Evolutionary conservation across 2,329 filamentous ascomycete species (phyloP).

Genomic region (Phyllosticta citribraziliensis): DNA sequence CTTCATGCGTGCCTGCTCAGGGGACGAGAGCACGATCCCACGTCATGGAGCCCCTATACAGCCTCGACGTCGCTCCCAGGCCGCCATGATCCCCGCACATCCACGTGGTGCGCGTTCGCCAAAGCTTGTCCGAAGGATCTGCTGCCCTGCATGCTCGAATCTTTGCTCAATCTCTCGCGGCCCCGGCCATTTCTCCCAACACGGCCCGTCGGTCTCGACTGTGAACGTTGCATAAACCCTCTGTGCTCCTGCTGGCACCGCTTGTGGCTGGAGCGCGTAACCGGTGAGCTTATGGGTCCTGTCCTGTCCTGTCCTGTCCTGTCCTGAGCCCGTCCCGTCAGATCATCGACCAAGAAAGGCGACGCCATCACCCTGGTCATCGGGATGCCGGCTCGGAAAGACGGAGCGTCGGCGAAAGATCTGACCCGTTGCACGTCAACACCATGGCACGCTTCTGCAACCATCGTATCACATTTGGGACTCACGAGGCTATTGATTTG

Average conservation of each 20-base stretch:
- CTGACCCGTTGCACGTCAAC: background rate
- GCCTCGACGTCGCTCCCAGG: background rate
- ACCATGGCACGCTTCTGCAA: background rate
- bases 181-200: background rate
- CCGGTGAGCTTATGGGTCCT: background rate
- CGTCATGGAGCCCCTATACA: background rate
- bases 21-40: background rate
- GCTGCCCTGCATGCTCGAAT: background rate
- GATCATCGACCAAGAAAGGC: background rate
- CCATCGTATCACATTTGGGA: background rate
- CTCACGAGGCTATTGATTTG: background rate
- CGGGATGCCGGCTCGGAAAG: background rate
- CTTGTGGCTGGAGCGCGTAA: background rate
- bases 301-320: background rate
- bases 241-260: background rate
- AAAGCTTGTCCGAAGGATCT: background rate
- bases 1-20: background rate
- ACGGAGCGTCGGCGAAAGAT: background rate
- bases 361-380: background rate
- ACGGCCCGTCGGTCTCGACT: background rate
- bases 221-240: background rate
- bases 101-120: background rate
- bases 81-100: background rate
- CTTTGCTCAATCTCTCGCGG: background rate
- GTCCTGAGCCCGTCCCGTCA: background rate